Evolutionary conservation across 2,329 filamentous ascomycete species (phyloP).

Genomic region (Aspergillus intermedius): DNA sequence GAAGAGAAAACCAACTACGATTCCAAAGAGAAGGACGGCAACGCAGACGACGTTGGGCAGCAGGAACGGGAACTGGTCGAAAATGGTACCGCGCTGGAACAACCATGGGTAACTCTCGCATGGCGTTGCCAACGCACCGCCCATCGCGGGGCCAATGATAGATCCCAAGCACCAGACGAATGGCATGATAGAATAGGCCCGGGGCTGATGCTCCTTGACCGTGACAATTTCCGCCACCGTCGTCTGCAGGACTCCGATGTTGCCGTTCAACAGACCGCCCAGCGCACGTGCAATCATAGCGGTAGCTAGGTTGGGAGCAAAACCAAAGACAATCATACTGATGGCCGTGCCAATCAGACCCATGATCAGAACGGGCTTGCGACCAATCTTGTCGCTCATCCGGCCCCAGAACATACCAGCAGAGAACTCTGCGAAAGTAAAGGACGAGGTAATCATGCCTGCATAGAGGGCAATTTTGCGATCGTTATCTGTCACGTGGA

Average conservation of each 20-base stretch:
- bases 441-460: conserved; percentile 92
- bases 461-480: conserved; percentile 84
- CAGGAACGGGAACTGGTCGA: conserved; percentile 82
- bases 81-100: conserved; percentile 68
- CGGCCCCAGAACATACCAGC: conserved; percentile 90
- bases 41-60: conserved; percentile 89
- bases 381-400: conserved; percentile 82
- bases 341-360: conserved; percentile 87
- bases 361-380: conserved; percentile 84
- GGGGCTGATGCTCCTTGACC: conserved; percentile 85
- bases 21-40: conserved; percentile 66
- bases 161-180: conserved; percentile 98
- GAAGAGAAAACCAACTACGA: conserved; percentile 74
- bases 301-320: conserved; percentile 72
- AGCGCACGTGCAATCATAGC: conserved; percentile 83
- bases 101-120: conserved; percentile 71
- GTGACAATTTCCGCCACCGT: conserved; percentile 92
- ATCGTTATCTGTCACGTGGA: conserved; percentile 72
- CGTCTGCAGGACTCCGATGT: conserved; percentile 91
- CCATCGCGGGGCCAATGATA: conserved; percentile 85
- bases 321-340: conserved; percentile 89
- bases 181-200: conserved; percentile 95
- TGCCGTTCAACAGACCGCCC: conserved; percentile 88
- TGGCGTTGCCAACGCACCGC: conserved; percentile 80
- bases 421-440: conserved; percentile 91